phyloP scores from a whole-genome alignment of 1,139 yeast species.

The Kodamaea sp. region DNA sequence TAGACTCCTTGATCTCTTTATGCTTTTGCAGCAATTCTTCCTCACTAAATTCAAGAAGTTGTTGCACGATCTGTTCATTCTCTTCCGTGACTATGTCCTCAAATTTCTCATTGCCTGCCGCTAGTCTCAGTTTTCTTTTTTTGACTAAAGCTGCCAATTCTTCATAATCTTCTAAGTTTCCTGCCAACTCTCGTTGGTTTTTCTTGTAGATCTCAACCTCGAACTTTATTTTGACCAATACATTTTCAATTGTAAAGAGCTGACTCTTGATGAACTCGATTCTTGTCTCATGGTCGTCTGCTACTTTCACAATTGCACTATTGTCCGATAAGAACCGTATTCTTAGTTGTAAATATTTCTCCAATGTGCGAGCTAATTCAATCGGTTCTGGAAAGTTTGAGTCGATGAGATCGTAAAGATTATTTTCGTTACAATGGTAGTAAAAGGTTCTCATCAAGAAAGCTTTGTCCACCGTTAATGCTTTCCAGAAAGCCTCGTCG shows the following conservation, averaged over 20 bases:
- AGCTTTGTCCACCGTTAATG: conserved; percentile 72
- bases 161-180: conserved; percentile 15
- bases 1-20: conserved; percentile 12
- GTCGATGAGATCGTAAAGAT: conserved; percentile 62
- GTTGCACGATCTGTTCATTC: conserved; percentile 16
- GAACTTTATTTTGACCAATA: conserved; percentile 13
- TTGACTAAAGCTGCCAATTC: conserved; percentile 12
- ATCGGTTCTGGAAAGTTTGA: conserved; percentile 79
- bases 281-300: conserved; percentile 13
- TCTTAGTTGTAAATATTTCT: conserved; percentile 53
- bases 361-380: conserved; percentile 60
- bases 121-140: conserved; percentile 11
- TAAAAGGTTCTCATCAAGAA: conserved; percentile 71
- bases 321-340: conserved; percentile 35
- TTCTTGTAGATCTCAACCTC: conserved; percentile 17
- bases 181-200: conserved; percentile 10
- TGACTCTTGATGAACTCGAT: conserved; percentile 16
- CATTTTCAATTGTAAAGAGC: conserved; percentile 15
- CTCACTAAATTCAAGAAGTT: conserved; percentile 14
- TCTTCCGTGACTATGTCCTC: conserved; percentile 15
- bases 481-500: conserved; percentile 63
- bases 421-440: conserved; percentile 59
- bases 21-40: conserved; percentile 15
- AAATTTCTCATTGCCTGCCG: conserved; percentile 10
- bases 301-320: conserved; percentile 20